Evolutionary conservation across 2,329 filamentous ascomycete genomes (phyloP), one percentile per base, ranked within the genome.

Genomic region (Hymenoscyphus fraxineus): DNA sequence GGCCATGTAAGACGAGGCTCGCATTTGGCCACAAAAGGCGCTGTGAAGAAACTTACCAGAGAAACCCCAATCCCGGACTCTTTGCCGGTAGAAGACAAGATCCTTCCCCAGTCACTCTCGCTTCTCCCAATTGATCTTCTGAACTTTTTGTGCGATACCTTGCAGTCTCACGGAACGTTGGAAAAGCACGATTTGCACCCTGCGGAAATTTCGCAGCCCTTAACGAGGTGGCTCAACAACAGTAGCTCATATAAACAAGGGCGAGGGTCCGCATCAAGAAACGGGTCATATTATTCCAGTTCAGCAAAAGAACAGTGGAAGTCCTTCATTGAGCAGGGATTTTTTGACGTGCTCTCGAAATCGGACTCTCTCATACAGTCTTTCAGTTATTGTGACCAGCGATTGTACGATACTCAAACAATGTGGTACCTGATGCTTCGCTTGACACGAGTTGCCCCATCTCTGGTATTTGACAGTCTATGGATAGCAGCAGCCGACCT

Each of bases 341-440:
- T 90, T 6, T 90, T 89, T 72, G 83, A 83, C 68, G 82, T 88
- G 6, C 78, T 90, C 58, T 86, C 85, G 68, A 81, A 85, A 59
- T 84, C 86, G 0, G 78, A 79, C 15, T 78, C 82, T 5, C 75
- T 86, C 9, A 75, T 88, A 35, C 76, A 76, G 44, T 88, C 87
- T 0, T 90, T 90, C 67, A 82, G 81, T 1, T 74, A 77, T 55
- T 77, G 83, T 27, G 60, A 70, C 12, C 81, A 80, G 12, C 79
- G 81, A 56, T 73, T 86, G 0, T 80, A 85, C 62, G 85, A 88
- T 73, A 87, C 85, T 0, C 84, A 85, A 60, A 84, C 82, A 15
- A 76, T 87, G 1, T 89, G 83, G 85, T 88, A 86, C 71, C 85
- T 83, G 70, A 86, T 87, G 80, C 76, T 87, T 62, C 82, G 83